Evolutionary conservation across 495 filamentous ascomycete genomes (phyloP).

Genomic region (Penicillium roqueforti): DNA sequence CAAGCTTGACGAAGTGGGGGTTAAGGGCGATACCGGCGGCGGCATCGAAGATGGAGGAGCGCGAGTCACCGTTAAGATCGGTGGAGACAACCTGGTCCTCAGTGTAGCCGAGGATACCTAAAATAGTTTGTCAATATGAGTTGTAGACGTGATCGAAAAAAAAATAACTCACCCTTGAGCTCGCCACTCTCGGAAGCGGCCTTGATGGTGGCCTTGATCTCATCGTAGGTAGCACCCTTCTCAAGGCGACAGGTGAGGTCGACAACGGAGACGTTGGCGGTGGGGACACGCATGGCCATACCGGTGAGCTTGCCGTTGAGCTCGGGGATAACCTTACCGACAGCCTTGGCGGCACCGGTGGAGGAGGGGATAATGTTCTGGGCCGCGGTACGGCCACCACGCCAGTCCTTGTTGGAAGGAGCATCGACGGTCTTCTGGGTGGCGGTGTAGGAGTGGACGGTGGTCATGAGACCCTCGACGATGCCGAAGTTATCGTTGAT

Average conservation of each 20-base stretch:
- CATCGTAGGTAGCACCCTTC: constrained; percentile 84
- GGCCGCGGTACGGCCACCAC: constrained; percentile 95
- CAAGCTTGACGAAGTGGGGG: constrained; percentile 96
- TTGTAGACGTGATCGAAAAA: not conserved
- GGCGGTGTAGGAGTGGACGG: constrained; percentile 98
- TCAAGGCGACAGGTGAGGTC: constrained; percentile 92
- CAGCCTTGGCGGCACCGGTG: constrained; percentile 99
- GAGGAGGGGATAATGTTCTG: constrained; percentile 99
- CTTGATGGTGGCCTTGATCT: constrained; percentile 93
- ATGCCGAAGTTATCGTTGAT: constrained; percentile 96
- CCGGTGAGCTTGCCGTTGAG: constrained; percentile 99
- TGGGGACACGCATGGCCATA: constrained; percentile 99
- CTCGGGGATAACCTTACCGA: constrained; percentile 97
- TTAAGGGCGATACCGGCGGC: constrained; percentile 99
- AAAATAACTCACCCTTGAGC: constrained; percentile 56
- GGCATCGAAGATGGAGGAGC: constrained; percentile 98
- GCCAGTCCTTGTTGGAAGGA: constrained; percentile 97
- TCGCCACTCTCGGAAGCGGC: constrained; percentile 67
- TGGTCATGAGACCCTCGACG: constrained; percentile 99
- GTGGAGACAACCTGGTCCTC: constrained; percentile 96
- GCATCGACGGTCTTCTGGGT: constrained; percentile 99
- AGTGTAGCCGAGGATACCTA: constrained; percentile 81
- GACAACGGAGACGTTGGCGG: constrained; percentile 97
- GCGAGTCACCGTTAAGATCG: constrained; percentile 84
- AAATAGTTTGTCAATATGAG: not conserved